Evolutionary conservation across 2,329 filamentous ascomycete species (phyloP), one percentile per base, ranked within the genome.

Genomic region (Pseudogymnoascus sp.): DNA sequence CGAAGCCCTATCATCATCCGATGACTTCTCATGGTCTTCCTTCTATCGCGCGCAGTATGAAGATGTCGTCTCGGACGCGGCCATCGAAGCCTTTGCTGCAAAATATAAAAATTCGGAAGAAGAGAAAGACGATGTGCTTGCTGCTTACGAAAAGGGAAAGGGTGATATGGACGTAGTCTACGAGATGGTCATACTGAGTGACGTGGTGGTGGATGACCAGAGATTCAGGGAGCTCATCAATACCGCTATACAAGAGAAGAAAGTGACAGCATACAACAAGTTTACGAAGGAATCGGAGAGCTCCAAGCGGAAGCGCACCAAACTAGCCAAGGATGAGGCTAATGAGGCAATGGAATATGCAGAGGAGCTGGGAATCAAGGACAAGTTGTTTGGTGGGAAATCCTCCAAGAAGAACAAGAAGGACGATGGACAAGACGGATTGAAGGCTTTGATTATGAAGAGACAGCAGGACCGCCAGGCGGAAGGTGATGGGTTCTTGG

Each of bases 21-120:
- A 87, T 60, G 77, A 78, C 63, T 99, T 97, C 77, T 84, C 90
- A 78, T 99, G 94, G 94, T 80, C 84, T 60, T 87, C 89, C 57
- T 99, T 92, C 78, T 99, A 95, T 79, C 85, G 86, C 60, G 86
- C 88, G 65, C 92, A 96, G 69, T 96, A 87, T 73, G 84, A 83
- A 58, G 87, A 92, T 61, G 81, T 90, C 25, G 80, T 99, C 58
- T 92, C 85, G 16, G 77, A 81, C 2, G 86, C 90, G 63, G 84
- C 85, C 3, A 93, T 99, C 67, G 81, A 87, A 61, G 83, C 86
- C 61, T 90, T 97, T 69, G 84, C 89, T 63, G 77, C 80, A 30
- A 80, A 87, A 65, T 99, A 97, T 79, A 92, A 93, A 76, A 84
- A 85, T 16, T 92, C 90, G 0, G 88, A 90, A 2, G 91, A 97